Conservation (phyloP, 208 protist genomes). For the Blastocrithidia nonstop region DNA sequence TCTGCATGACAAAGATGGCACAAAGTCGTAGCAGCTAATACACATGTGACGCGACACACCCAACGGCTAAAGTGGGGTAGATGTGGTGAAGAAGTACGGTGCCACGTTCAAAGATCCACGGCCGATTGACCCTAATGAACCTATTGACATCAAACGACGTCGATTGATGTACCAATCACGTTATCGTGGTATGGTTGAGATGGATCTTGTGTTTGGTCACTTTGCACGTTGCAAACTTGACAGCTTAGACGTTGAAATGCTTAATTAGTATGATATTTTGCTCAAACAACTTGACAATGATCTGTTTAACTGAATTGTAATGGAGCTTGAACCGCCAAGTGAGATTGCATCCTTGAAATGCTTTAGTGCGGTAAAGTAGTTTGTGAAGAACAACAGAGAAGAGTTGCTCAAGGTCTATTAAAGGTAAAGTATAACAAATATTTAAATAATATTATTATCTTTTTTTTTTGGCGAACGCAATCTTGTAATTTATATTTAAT, state of each 20-base stretch:
- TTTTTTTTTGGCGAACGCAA: background rate
- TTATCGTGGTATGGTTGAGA: constrained; percentile 82
- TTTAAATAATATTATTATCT: background rate
- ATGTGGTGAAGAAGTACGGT: too few relatives aligned
- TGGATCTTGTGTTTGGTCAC: constrained; percentile 78
- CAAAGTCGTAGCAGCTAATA: too few relatives aligned
- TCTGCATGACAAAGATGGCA: too few relatives aligned
- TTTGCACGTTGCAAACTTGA: constrained; percentile 48
- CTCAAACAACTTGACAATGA: constrained; percentile 79
- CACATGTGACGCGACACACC: too few relatives aligned
- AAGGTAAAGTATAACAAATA: background rate
- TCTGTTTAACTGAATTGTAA: constrained; percentile 72
- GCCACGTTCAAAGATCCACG: constrained; percentile 47
- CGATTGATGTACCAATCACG: constrained; percentile 68
- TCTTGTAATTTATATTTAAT: background rate
- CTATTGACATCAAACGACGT: constrained; percentile 41
- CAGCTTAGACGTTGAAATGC: constrained; percentile 16
- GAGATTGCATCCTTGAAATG: constrained; percentile 22
- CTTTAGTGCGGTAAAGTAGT: constrained; percentile 28
- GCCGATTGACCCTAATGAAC: constrained; percentile 26
- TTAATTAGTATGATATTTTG: constrained; percentile 74
- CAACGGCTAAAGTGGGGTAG: too few relatives aligned
- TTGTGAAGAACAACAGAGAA: constrained; percentile 34
- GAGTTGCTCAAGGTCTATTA: constrained; percentile 34
- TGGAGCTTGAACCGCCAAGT: constrained; percentile 30